Evolutionary conservation across 2,329 filamentous ascomycete genomes (phyloP).

Genomic region (Alternaria arbusti): DNA sequence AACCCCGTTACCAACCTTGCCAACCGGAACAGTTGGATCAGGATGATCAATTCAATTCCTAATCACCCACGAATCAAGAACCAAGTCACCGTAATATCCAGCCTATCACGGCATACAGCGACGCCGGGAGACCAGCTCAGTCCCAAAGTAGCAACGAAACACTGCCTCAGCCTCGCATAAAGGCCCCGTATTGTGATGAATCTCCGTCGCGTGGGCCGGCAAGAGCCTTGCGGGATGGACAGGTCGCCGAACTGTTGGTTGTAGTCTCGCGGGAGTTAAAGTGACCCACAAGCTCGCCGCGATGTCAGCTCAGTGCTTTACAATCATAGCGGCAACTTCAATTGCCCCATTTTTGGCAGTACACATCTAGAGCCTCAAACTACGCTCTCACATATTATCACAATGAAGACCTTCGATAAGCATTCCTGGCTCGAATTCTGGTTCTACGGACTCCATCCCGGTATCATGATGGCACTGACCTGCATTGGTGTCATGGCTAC

Average conservation of each 20-base stretch:
- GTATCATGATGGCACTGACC: neutral
- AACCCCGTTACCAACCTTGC: neutral
- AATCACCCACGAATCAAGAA: neutral
- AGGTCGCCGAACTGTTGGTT: neutral
- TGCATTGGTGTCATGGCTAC: neutral
- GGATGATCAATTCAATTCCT: neutral
- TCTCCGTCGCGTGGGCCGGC: neutral
- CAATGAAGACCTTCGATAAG: neutral
- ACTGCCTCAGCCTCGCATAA: neutral
- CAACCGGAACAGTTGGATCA: neutral
- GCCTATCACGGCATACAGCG: neutral
- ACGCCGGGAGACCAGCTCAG: neutral
- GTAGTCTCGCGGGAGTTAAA: neutral
- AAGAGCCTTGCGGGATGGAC: neutral
- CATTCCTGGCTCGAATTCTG: conserved; percentile 1
- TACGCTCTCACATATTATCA: neutral
- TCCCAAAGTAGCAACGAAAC: neutral
- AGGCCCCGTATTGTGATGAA: neutral
- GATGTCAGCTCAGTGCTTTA: neutral
- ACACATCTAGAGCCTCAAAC: neutral
- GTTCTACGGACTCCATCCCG: neutral
- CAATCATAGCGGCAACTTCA: neutral
- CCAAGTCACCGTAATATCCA: neutral
- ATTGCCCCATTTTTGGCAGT: neutral
- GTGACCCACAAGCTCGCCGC: neutral